Conservation (phyloP, 495 filamentous ascomycete genomes). For the Penicillium psychrofluorescens region DNA sequence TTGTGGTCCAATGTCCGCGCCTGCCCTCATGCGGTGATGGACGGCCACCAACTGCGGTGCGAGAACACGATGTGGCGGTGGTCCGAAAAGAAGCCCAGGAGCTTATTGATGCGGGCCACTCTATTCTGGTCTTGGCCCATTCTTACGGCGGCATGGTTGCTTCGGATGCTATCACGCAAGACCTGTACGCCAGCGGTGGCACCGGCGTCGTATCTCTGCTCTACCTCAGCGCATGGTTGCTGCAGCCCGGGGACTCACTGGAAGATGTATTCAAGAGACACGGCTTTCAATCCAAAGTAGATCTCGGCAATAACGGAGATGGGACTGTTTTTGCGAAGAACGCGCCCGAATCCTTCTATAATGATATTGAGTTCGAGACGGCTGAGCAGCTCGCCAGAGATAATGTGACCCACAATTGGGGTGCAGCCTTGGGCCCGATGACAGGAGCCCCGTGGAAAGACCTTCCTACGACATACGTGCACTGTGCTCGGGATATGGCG, state of each 20-base stretch:
- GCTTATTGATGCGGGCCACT: conserved; percentile 2
- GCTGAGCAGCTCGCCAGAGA: conserved; percentile 2
- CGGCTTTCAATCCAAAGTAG: conserved; percentile 1
- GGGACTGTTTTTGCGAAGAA: conserved; percentile 4
- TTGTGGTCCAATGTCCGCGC: conserved; percentile 3
- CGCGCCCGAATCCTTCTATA: conserved; percentile 5
- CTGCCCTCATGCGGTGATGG: conserved; percentile 6
- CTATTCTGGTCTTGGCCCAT: conserved; percentile 8
- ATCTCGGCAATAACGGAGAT: conserved; percentile 1
- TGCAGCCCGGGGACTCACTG: not conserved
- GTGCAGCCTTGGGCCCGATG: not conserved
- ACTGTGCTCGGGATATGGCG: conserved; percentile 2
- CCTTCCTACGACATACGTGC: conserved; percentile 4
- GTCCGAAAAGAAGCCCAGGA: conserved; percentile 4
- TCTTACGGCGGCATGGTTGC: conserved; percentile 10
- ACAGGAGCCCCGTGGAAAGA: conserved; percentile 5
- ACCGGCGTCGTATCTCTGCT: conserved; percentile 3
- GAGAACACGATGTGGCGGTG: conserved; percentile 1
- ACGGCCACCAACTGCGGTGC: conserved; percentile 2
- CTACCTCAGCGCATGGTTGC: conserved; percentile 2
- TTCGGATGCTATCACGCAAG: conserved; percentile 3
- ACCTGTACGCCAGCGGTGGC: conserved; percentile 1
- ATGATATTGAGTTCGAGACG: not conserved
- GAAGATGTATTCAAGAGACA: not conserved
- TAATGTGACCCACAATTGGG: conserved; percentile 8